These are phyloP conservation scores for Entophlyctis helioformis DNA, from an alignment of 192 early-diverging fungal species.

Conservation along the genomic window DNA sequence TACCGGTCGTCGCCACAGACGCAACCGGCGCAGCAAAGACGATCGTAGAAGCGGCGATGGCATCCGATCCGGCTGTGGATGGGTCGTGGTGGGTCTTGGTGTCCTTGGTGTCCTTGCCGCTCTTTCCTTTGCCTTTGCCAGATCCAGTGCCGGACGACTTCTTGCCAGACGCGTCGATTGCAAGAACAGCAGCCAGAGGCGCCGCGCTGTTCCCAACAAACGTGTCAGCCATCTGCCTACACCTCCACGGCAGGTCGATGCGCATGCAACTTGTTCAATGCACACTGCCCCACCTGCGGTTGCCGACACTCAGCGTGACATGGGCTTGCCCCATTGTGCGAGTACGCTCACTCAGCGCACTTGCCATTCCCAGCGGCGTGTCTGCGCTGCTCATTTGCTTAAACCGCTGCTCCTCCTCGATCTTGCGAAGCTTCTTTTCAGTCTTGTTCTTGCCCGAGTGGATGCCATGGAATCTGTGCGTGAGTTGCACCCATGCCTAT, in stretches of 20 bases:
- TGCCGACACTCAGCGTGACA: conserved; percentile 70
- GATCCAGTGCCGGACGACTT: too few relatives aligned
- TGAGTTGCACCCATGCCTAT: conserved; percentile 77
- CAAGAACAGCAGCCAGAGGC: too few relatives aligned
- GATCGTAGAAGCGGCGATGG: too few relatives aligned
- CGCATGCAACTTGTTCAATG: not conserved
- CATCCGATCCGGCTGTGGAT: too few relatives aligned
- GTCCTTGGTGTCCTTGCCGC: too few relatives aligned
- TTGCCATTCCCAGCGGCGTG: conserved; percentile 65
- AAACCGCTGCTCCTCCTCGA: conserved; percentile 69
- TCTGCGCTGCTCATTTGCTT: conserved; percentile 61
- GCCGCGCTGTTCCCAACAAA: too few relatives aligned
- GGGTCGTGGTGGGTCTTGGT: too few relatives aligned
- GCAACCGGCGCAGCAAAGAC: too few relatives aligned
- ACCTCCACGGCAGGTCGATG: conserved; percentile 3
- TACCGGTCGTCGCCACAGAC: too few relatives aligned
- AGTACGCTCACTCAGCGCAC: conserved; percentile 58
- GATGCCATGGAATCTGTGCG: conserved; percentile 95
- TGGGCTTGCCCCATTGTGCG: conserved; percentile 61
- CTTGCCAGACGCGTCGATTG: too few relatives aligned
- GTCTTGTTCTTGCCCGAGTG: conserved; percentile 88
- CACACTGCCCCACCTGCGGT: conserved; percentile 29
- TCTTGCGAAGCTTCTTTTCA: conserved; percentile 71
- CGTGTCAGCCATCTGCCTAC: too few relatives aligned
- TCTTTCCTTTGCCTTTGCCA: too few relatives aligned